Evolutionary conservation across 495 filamentous ascomycete species (phyloP).

Genomic region (Astrothelium subdiscretum): DNA sequence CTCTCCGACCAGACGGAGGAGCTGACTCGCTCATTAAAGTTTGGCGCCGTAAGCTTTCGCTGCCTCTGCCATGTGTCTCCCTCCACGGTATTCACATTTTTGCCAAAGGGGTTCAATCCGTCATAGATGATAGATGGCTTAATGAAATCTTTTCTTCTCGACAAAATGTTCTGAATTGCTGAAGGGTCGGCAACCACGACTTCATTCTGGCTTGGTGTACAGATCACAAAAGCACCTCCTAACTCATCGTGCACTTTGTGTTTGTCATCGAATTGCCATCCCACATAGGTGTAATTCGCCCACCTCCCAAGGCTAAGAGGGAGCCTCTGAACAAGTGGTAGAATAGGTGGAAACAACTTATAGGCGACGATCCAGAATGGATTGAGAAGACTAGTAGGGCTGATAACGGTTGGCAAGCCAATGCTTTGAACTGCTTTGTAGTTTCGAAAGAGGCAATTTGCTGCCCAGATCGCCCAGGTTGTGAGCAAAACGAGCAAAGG

Average conservation of each 20-base stretch:
- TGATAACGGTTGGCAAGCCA: background rate
- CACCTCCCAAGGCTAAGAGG: background rate
- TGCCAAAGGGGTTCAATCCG: background rate
- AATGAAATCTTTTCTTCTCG: background rate
- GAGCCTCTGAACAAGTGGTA: background rate
- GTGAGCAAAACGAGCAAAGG: background rate
- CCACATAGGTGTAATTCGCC: background rate
- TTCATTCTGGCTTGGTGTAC: background rate
- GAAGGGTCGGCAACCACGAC: background rate
- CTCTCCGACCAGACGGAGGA: constrained; percentile 17
- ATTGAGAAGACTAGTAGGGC: background rate
- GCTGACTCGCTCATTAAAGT: constrained; percentile 18
- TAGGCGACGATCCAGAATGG: background rate
- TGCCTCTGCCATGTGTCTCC: constrained; percentile 8
- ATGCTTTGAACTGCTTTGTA: background rate
- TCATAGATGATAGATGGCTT: background rate
- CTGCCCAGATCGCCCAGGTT: background rate
- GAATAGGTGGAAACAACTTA: background rate
- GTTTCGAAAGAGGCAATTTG: background rate
- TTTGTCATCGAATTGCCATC: background rate
- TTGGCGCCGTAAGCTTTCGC: constrained; percentile 16
- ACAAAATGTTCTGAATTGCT: background rate
- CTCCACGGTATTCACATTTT: background rate
- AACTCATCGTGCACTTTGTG: background rate
- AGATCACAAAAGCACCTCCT: background rate